phyloP scores from a whole-genome alignment of 805 yeast species.

The Komagataella mondaviorum region DNA sequence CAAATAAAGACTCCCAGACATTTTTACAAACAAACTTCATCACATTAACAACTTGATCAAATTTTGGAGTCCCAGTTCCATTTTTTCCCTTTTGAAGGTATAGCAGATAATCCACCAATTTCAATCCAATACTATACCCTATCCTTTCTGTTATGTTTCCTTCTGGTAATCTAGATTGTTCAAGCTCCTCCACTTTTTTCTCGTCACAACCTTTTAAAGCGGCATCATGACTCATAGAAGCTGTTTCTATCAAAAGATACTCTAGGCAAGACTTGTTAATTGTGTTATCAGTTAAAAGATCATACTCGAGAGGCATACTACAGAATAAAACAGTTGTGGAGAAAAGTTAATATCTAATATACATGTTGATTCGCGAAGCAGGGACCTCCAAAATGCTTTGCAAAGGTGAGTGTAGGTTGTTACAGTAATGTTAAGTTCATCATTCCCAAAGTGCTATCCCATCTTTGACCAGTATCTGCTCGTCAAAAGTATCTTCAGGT shows the following conservation, averaged over 20 bases:
- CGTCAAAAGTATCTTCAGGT: constrained; percentile 33
- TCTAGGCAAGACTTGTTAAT: constrained; percentile 48
- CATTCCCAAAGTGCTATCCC: not conserved
- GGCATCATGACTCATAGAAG: not conserved
- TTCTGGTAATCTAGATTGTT: constrained; percentile 15
- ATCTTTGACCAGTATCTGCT: constrained; percentile 29
- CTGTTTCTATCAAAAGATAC: constrained; percentile 42
- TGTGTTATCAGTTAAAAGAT: constrained; percentile 9
- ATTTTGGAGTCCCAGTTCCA: constrained; percentile 10
- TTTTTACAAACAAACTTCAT: constrained; percentile 91
- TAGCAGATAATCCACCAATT: constrained; percentile 13
- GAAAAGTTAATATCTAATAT: no score
- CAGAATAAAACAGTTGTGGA: not conserved
- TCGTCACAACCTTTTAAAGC: constrained; percentile 3
- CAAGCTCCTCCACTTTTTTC: constrained; percentile 5
- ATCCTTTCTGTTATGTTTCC: constrained; percentile 44
- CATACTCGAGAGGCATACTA: not conserved
- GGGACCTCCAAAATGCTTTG: no score
- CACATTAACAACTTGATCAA: constrained; percentile 58
- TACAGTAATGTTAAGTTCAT: no score
- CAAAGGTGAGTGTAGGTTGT: not conserved
- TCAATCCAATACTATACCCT: constrained; percentile 41
- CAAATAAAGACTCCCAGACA: constrained; percentile 70
- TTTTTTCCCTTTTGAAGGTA: constrained; percentile 8
- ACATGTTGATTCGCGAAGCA: not conserved